Percentiles rank a stretch among this genome's conserved stretches.
Evolutionary conservation across 2,329 filamentous ascomycete genomes (phyloP).

Genomic region (Exophiala phaeomuriformis): DNA sequence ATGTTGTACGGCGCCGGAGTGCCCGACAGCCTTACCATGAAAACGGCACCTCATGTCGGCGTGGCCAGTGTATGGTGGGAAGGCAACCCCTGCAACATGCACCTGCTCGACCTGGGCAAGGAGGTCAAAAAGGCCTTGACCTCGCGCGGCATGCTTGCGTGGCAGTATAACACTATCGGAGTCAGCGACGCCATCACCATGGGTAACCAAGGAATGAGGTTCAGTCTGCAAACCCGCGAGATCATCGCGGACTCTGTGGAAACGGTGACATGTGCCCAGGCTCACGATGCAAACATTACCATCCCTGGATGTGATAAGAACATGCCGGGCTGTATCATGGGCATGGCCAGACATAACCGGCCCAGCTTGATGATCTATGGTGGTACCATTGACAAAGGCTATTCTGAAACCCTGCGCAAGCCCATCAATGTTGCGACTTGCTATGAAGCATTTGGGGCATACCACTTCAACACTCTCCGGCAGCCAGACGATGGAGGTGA

Average conservation of each 20-base stretch:
- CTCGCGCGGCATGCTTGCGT: conserved; percentile 80
- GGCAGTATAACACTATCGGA: conserved; percentile 90
- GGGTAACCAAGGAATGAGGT: conserved; percentile 82
- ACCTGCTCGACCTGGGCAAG: conserved; percentile 78
- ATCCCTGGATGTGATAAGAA: conserved; percentile 97
- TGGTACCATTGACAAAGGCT: conserved; percentile 82
- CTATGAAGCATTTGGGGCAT: conserved; percentile 80
- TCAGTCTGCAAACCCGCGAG: conserved; percentile 81
- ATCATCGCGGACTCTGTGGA: conserved; percentile 93
- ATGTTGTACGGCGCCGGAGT: conserved; percentile 95
- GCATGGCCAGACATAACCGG: conserved; percentile 81
- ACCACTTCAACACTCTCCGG: conserved; percentile 64
- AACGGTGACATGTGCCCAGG: conserved; percentile 83
- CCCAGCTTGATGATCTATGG: conserved; percentile 95
- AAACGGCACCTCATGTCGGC: conserved; percentile 81
- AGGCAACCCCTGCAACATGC: conserved; percentile 81
- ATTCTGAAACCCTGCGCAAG: conserved; percentile 65
- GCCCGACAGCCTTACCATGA: conserved; percentile 75
- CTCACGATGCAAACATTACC: conserved; percentile 86
- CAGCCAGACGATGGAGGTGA: conserved; percentile 58
- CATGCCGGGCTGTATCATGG: conserved; percentile 90
- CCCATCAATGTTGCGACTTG: conserved; percentile 82
- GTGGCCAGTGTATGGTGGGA: conserved; percentile 96
- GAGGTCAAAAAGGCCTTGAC: conserved; percentile 75
- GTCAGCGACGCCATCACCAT: conserved; percentile 91